Percentiles rank a stretch among this genome's conserved stretches.
These are phyloP conservation scores for Capronia epimyces DNA, from an alignment of 2,329 filamentous ascomycete genomes.

Conservation along the genomic window DNA sequence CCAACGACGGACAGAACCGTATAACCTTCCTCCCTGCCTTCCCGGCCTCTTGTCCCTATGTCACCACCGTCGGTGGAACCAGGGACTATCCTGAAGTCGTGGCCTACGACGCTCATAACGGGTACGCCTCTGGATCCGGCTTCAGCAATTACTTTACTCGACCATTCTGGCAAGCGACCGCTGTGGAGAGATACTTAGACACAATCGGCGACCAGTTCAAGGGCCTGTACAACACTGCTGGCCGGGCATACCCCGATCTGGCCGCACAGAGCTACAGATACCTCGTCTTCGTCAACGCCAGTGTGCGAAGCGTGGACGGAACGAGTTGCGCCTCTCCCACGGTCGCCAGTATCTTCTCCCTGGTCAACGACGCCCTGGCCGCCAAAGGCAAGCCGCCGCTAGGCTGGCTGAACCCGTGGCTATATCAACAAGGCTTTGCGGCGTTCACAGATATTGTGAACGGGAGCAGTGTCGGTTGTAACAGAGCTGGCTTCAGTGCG, in stretches of 20 bases:
- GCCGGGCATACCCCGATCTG: slow-evolving; percentile 54
- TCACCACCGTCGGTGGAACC: slow-evolving; percentile 62
- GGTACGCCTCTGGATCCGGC: slow-evolving; percentile 45
- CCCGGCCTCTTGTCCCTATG: slow-evolving; percentile 62
- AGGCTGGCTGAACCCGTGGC: slow-evolving; percentile 58
- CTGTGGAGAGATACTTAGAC: slow-evolving; percentile 44
- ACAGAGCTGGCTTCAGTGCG: slow-evolving; percentile 34
- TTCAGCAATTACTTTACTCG: slow-evolving; percentile 50
- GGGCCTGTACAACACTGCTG: slow-evolving; percentile 48
- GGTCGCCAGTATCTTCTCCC: slow-evolving; percentile 53
- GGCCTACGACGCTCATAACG: slow-evolving; percentile 41
- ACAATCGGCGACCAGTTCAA: slow-evolving; percentile 38
- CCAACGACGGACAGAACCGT: slow-evolving; percentile 54
- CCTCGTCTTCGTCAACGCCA: slow-evolving; percentile 41
- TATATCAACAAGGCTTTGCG: slow-evolving; percentile 47
- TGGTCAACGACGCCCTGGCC: slow-evolving; percentile 59
- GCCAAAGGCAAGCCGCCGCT: slow-evolving; percentile 45
- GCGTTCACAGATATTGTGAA: slow-evolving; percentile 46
- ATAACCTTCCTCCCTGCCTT: slow-evolving; percentile 57
- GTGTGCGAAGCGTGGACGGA: slow-evolving; percentile 35
- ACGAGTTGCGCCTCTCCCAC: slow-evolving; percentile 53
- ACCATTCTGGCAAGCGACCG: slow-evolving; percentile 45
- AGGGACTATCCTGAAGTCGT: slow-evolving; percentile 46
- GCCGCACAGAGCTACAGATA: slow-evolving; percentile 54
- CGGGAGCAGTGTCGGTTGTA: slow-evolving; percentile 35